A percentile compares a stretch with the other conserved stretches of the same genome.
Evolutionary conservation across 306 rosid species (phyloP).

Genomic region (Cicer pinnatifidum): DNA sequence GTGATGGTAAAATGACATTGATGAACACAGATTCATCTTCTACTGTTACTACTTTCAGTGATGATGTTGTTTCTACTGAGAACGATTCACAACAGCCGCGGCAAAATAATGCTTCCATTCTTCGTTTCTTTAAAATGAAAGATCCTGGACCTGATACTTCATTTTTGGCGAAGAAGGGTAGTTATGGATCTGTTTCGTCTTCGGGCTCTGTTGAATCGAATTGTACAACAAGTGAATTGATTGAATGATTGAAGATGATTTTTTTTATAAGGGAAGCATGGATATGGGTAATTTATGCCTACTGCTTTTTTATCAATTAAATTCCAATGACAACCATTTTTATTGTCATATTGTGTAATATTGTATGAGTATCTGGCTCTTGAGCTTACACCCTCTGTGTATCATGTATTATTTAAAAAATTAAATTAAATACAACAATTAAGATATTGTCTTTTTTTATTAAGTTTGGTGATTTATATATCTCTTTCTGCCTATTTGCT

Average conservation of each 20-base stretch:
- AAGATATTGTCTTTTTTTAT: no score
- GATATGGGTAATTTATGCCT: neutral
- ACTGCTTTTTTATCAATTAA: slow-evolving; percentile 2
- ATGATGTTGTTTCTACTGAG: slow-evolving; percentile 37
- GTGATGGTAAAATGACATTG: slow-evolving; percentile 42
- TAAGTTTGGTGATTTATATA: neutral
- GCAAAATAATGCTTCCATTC: slow-evolving; percentile 51
- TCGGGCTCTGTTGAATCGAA: slow-evolving; percentile 44
- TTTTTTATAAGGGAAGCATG: slow-evolving; percentile 4
- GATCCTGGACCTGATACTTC: slow-evolving; percentile 33
- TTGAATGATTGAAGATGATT: slow-evolving; percentile 13
- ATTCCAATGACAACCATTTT: neutral
- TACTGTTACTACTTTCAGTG: slow-evolving; percentile 2
- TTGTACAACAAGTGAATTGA: slow-evolving; percentile 26
- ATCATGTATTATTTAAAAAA: slow-evolving; percentile 23
- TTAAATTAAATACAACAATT: neutral
- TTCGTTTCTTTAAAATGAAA: slow-evolving; percentile 60
- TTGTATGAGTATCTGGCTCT: slow-evolving; percentile 37
- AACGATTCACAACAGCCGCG: slow-evolving; percentile 30
- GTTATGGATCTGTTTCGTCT: slow-evolving; percentile 42
- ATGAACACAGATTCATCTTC: slow-evolving; percentile 50
- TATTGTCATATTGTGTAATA: slow-evolving; percentile 33
- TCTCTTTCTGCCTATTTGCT: neutral
- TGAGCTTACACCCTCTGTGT: slow-evolving; percentile 5
- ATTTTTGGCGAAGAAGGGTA: slow-evolving; percentile 34